These are phyloP conservation scores for Cladophialophora bantiana DNA, from an alignment of 2,329 filamentous ascomycete species.

Conservation along the genomic window DNA sequence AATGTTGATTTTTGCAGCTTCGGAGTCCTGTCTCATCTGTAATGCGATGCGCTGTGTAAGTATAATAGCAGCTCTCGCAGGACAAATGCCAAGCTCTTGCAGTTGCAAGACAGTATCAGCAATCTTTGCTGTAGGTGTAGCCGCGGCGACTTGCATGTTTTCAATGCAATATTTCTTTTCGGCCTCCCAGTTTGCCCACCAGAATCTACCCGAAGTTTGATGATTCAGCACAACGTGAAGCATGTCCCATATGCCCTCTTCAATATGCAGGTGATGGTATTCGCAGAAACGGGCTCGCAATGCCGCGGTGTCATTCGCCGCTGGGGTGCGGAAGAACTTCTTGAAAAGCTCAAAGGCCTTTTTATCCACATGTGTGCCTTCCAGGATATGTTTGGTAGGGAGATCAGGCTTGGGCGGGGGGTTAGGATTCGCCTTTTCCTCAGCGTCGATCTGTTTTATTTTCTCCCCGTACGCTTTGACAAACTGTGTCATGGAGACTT, in stretches of 20 bases:
- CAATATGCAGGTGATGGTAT: slow-evolving; percentile 25
- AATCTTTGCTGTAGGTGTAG: slow-evolving; percentile 8
- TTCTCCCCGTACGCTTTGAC: slow-evolving; percentile 29
- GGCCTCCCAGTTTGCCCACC: slow-evolving; percentile 24
- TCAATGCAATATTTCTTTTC: slow-evolving; percentile 28
- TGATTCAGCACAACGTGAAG: slow-evolving; percentile 22
- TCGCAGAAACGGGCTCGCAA: slow-evolving; percentile 17
- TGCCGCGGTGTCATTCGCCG: slow-evolving; percentile 8
- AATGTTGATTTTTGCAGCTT: slow-evolving; percentile 18
- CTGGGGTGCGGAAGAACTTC: slow-evolving; percentile 19
- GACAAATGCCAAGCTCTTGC: slow-evolving; percentile 29
- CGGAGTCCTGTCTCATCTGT: slow-evolving; percentile 25
- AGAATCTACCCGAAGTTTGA: slow-evolving; percentile 21
- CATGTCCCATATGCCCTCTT: slow-evolving; percentile 33
- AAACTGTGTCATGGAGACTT: slow-evolving; percentile 33
- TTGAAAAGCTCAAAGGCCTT: slow-evolving; percentile 18
- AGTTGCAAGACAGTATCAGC: slow-evolving; percentile 22
- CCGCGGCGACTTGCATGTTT: slow-evolving; percentile 24
- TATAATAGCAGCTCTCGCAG: slow-evolving; percentile 28
- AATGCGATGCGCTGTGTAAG: slow-evolving; percentile 30
- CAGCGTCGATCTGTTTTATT: slow-evolving; percentile 14
- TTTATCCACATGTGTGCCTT: slow-evolving; percentile 9
- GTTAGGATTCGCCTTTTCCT: slow-evolving; percentile 7
- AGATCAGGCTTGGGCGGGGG: background rate
- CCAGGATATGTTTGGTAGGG: slow-evolving; percentile 12